Conservation (phyloP, 2,329 filamentous ascomycete genomes). For the Fusarium ramigenum region DNA sequence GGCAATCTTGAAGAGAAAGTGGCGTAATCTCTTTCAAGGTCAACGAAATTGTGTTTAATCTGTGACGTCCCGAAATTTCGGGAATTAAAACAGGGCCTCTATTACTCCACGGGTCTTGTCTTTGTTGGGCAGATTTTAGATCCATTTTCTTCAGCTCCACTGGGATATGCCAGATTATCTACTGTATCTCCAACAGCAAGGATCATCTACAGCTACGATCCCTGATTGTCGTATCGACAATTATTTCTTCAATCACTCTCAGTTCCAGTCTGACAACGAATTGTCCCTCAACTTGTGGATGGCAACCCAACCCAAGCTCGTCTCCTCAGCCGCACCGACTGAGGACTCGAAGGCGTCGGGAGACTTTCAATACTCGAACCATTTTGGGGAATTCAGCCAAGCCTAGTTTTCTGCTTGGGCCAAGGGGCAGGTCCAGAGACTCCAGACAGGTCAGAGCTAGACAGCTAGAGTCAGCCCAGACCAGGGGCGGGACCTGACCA, state of each 20-base stretch:
- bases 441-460: neutral
- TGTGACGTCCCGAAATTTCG: slow-evolving; percentile 35
- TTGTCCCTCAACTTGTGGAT: neutral
- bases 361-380: slow-evolving; percentile 28
- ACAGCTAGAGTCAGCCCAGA: neutral
- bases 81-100: slow-evolving; percentile 21
- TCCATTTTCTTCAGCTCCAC: slow-evolving; percentile 11
- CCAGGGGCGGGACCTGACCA: slow-evolving; percentile 10
- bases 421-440: slow-evolving; percentile 33
- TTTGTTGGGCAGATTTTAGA: slow-evolving; percentile 4
- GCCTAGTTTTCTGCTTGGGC: slow-evolving; percentile 27
- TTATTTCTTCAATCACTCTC: too few relatives aligned
- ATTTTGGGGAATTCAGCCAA: slow-evolving; percentile 27
- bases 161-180: slow-evolving; percentile 6
- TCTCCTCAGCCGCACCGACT: slow-evolving; percentile 18
- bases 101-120: slow-evolving; percentile 27
- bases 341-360: slow-evolving; percentile 16
- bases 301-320: neutral
- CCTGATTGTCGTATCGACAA: neutral
- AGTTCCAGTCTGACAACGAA: neutral
- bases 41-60: slow-evolving; percentile 20
- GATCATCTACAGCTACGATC: neutral
- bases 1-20: slow-evolving; percentile 17
- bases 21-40: slow-evolving; percentile 26
- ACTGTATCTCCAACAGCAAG: slow-evolving; percentile 2